These are phyloP conservation scores for Starmerella bombi DNA, from an alignment of 805 yeast species.

Conservation along the genomic window DNA sequence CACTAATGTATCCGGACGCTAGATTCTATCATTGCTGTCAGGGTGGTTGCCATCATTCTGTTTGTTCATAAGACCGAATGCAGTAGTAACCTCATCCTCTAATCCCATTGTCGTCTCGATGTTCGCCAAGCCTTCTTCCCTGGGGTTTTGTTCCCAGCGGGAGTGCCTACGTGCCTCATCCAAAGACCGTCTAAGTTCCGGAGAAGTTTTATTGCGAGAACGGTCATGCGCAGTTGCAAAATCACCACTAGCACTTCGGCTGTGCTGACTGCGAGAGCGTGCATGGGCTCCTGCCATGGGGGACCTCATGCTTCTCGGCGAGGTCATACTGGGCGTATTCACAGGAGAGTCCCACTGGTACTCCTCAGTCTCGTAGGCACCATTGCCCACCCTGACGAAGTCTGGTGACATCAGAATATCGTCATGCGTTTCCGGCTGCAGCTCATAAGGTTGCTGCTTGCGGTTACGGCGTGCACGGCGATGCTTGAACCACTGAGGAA, in stretches of 20 bases:
- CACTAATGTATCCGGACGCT: no score
- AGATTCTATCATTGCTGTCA: no score
- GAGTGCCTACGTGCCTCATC: slow-evolving; percentile 21
- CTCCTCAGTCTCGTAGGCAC: slow-evolving; percentile 14
- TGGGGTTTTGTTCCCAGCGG: slow-evolving; percentile 23
- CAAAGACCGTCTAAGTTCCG: slow-evolving; percentile 21
- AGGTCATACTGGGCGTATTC: background rate
- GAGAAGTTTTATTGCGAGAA: slow-evolving; percentile 8
- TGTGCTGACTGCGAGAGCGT: background rate
- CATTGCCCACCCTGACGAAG: slow-evolving; percentile 18
- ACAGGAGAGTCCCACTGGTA: slow-evolving; percentile 13
- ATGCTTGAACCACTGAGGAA: slow-evolving; percentile 6
- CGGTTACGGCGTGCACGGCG: slow-evolving; percentile 9
- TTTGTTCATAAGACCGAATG: slow-evolving; percentile 25
- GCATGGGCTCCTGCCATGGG: background rate
- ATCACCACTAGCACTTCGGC: background rate
- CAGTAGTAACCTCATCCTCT: slow-evolving; percentile 26
- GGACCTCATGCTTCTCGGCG: background rate
- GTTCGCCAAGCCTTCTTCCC: slow-evolving; percentile 15
- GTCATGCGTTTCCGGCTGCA: slow-evolving; percentile 16
- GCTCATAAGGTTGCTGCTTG: slow-evolving; percentile 17
- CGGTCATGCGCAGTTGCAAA: slow-evolving; percentile 14
- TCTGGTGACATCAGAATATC: slow-evolving; percentile 20
- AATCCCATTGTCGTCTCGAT: slow-evolving; percentile 19
- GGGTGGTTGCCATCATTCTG: background rate